Conservation (phyloP, 2,329 filamentous ascomycete genomes). For the Hymenoscyphus fructigenus region DNA sequence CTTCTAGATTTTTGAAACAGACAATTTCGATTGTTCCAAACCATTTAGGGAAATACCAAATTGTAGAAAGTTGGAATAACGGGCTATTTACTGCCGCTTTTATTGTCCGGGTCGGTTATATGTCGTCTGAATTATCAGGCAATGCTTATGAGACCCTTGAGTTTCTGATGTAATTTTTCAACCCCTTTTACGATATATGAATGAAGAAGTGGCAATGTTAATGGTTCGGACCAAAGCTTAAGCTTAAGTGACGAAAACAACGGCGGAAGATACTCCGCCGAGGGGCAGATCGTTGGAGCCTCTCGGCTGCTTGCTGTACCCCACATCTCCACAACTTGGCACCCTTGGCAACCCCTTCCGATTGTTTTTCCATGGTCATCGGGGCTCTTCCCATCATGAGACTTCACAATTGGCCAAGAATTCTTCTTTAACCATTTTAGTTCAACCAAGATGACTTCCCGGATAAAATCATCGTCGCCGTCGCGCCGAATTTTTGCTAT, state of each 20-base stretch:
- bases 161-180: background rate
- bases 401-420: background rate
- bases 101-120: too few species aligned
- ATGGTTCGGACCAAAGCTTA: conserved; percentile 2
- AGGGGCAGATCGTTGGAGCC: background rate
- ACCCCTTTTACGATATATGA: background rate
- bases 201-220: background rate
- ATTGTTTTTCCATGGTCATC: background rate
- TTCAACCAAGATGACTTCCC: background rate
- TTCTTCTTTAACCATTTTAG: background rate
- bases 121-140: background rate
- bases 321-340: conserved; percentile 1
- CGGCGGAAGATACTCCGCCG: background rate
- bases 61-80: too few species aligned
- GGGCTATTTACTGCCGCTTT: too few species aligned
- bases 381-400: background rate
- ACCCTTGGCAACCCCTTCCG: background rate
- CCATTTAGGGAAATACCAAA: too few species aligned
- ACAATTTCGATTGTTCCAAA: too few species aligned
- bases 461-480: background rate
- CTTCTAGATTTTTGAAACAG: too few species aligned
- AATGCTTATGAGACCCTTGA: background rate
- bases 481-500: background rate
- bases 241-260: background rate
- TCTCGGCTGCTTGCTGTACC: background rate